Conservation (phyloP, 1,284 basidiomycete species). For the Chalciporus sp. region DNA sequence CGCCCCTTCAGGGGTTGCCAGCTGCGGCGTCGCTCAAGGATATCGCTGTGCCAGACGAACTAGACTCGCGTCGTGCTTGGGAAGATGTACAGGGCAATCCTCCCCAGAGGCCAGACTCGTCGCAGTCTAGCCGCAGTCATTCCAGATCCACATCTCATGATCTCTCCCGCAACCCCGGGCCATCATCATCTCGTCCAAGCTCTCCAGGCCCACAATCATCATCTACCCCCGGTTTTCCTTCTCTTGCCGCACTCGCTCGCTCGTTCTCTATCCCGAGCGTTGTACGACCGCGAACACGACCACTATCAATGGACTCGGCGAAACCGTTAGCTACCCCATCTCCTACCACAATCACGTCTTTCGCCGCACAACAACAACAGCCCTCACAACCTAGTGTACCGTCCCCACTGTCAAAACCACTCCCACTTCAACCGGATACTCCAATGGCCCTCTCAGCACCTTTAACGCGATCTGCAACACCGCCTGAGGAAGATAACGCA, state of each 20-base stretch:
- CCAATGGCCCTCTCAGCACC: slow-evolving; percentile 5
- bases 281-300: slow-evolving; percentile 47
- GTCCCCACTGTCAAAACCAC: slow-evolving; percentile 14
- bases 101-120: slow-evolving; percentile 44
- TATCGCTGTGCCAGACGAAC: slow-evolving; percentile 50
- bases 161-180: slow-evolving; percentile 2
- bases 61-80: slow-evolving; percentile 64
- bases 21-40: slow-evolving; percentile 1
- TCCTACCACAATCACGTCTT: slow-evolving; percentile 55
- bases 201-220: slow-evolving; percentile 32
- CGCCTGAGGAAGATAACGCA: background rate
- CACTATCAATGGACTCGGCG: slow-evolving; percentile 58
- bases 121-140: background rate
- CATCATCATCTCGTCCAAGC: slow-evolving; percentile 14
- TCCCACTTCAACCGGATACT: slow-evolving; percentile 8
- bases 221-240: slow-evolving; percentile 51
- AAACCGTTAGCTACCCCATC: slow-evolving; percentile 55
- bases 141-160: slow-evolving; percentile 12
- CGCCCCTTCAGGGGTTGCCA: background rate
- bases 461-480: slow-evolving; percentile 6
- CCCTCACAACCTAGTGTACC: slow-evolving; percentile 10
- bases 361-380: slow-evolving; percentile 57
- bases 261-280: slow-evolving; percentile 55
- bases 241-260: slow-evolving; percentile 64
- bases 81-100: slow-evolving; percentile 57